Conservation (phyloP, 306 rosid species). For the Quillaja saponaria region DNA sequence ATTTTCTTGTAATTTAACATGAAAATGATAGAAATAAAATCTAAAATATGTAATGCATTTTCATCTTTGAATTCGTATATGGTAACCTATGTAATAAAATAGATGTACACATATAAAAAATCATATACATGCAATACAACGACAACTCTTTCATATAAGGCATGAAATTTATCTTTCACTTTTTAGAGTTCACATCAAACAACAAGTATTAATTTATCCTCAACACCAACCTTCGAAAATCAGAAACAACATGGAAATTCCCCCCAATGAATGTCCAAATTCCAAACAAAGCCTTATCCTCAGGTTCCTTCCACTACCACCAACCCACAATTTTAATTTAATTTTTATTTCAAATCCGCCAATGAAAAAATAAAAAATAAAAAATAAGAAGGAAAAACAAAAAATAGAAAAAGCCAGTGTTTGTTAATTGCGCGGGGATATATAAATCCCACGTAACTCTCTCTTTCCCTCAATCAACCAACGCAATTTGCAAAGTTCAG, state of each 20-base stretch:
- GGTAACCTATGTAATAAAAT: too few species aligned
- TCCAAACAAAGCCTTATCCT: conserved; percentile 31
- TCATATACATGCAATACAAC: too few species aligned
- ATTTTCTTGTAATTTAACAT: too few species aligned
- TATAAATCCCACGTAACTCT: conserved; percentile 6
- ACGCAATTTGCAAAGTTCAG: conserved; percentile 35
- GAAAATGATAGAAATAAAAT: too few species aligned
- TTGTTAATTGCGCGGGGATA: conserved; percentile 30
- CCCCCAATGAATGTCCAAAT: conserved; percentile 16
- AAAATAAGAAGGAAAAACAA: neutral
- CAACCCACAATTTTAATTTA: neutral
- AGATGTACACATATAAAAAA: too few species aligned
- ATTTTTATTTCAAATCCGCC: conserved; percentile 1
- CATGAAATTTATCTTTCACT: too few species aligned
- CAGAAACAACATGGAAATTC: conserved; percentile 42
- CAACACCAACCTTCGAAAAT: conserved; percentile 26
- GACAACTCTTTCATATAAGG: too few species aligned
- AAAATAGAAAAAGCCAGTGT: conserved; percentile 7
- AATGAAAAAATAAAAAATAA: neutral
- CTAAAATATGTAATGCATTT: too few species aligned
- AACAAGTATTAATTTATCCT: conserved; percentile 30
- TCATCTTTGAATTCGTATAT: too few species aligned
- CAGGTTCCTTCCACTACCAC: neutral
- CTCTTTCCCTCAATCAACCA: conserved; percentile 15
- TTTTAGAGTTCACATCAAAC: too few species aligned